Evolutionary conservation across 345 rosid species (phyloP), one percentile per base, ranked within the genome.

Genomic region (Arabidopsis arenosa): DNA sequence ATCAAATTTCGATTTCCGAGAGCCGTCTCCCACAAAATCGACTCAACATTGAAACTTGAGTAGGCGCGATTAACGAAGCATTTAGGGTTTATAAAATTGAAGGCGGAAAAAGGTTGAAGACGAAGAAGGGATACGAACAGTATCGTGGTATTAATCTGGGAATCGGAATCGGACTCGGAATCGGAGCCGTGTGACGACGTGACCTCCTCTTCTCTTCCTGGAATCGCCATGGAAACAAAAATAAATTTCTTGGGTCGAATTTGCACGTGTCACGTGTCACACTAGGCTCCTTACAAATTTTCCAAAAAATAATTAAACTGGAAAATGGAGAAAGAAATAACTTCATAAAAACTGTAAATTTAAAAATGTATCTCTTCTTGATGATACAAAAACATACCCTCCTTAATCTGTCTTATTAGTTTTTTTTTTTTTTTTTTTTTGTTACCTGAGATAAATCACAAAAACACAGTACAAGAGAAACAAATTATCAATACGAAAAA

Each of bases 261-360:
- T 40, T 23, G 63, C 63, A 62, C 66, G 32, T 55, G n/a, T 1
- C 59, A 56, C 61, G 63, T 62, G 66, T 26, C 49, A 41, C 51
- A 13, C 15, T 44, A 44, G 48, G 48, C 15, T 44, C n/a, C 48
- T 44, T 44, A 28, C 32, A 28, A 3, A 3, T 28, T 28, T 3
- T 28, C 3, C 0, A 0, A 28, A 28, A 28, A 28, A 28, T 28
- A 28, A 28, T 28, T 28, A 28, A 28, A 28, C 32, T 28, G 32
- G 4, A 28, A 28, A 28, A 28, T 28, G 32, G 32, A 28, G 4
- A 28, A 28, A 28, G 4, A 28, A 35, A 5, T 12, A 6, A 44
- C 48, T 44, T 51, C 30, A 51, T 21, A 51, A 10, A 11, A 52
- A 23, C 7, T 52, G 32, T 52, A 23, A 52, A 52, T 21, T 21